Base-by-base conservation (phyloP, 2,329 filamentous ascomycete species). In the Emericellopsis atlantica region DNA sequence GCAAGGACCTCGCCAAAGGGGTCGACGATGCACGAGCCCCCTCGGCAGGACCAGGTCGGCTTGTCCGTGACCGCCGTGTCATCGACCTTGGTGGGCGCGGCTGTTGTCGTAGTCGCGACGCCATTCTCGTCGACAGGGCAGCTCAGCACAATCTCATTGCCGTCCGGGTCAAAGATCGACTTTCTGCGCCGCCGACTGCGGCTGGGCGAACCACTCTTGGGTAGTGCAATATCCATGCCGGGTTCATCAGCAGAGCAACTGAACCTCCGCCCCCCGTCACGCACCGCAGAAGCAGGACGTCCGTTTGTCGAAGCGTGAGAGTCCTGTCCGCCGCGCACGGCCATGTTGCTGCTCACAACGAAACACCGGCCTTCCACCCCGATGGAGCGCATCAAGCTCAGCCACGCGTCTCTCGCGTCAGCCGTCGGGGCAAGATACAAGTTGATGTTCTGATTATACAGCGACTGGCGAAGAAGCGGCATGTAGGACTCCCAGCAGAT, bases 401-500 rank as follows among this genome's bases (percentile, higher is more conserved):
- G 61, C 90, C 90, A 96, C 0, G 84, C 79, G 51, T 90, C 84
- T 45, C 89, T 72, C 16, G 71, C 76, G 62, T 95, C 90, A 2
- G 89, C 89, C 1, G 89, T 95, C 0, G 90, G 90, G 0, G 89
- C 88, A 2, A 95, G 75, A 60, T 90, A 95, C 11, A 95, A 64
- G 57, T 94, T 94, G 52, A 95, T 79, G 54, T 94, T 94, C 59
- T 95, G 90, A 3, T 77, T 73, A 59, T 95, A 96, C 32, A 95
- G 69, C 14, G 78, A 73, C 56, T 94, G 84, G 15, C 90, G 76
- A 7, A 95, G 68, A 15, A 95, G 66, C 0, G 89, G 89, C 88
- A 95, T 95, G 64, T 90, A 94, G 59, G 85, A 95, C 60, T 96
- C 89, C 89, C 89, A 95, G 67, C 89, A 95, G 49, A 96, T 93